phyloP scores from a whole-genome alignment of 2,329 filamentous ascomycete genomes.

The Fusarium udum region DNA sequence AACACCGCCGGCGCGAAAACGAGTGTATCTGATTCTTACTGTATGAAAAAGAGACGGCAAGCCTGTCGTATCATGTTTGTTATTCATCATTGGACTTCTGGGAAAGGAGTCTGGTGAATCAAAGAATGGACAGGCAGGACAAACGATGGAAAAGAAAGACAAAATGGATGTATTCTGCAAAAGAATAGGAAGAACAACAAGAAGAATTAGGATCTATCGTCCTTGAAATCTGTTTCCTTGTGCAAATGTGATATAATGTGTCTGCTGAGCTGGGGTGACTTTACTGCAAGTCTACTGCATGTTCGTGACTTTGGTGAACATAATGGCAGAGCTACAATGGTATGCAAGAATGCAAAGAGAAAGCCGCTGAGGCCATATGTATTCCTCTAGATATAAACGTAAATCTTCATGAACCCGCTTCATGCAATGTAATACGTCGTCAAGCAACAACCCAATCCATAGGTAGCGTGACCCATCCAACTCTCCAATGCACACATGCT shows the following conservation, averaged over 20 bases:
- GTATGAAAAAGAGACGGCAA: slow-evolving; percentile 27
- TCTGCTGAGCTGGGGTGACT: background rate
- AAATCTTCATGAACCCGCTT: background rate
- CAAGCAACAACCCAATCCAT: background rate
- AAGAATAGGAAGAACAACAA: slow-evolving; percentile 31
- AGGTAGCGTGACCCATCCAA: background rate
- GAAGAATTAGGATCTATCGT: slow-evolving; percentile 31
- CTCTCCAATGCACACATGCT: background rate
- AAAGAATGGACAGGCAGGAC: slow-evolving; percentile 8
- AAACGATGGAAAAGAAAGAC: slow-evolving; percentile 28
- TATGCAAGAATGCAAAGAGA: background rate
- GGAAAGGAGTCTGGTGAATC: slow-evolving; percentile 23
- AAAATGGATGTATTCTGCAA: slow-evolving; percentile 31
- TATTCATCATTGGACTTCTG: slow-evolving; percentile 22
- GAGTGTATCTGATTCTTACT: slow-evolving; percentile 25
- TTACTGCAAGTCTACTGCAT: background rate
- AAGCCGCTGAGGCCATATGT: background rate
- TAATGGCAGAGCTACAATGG: background rate
- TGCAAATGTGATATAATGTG: background rate
- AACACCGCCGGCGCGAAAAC: slow-evolving; percentile 8
- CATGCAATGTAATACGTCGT: background rate
- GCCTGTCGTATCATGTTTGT: slow-evolving; percentile 4
- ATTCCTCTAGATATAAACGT: background rate
- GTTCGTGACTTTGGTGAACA: background rate
- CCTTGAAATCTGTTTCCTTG: background rate